Percentiles rank a stretch among this genome's conserved stretches.
Evolutionary conservation across 257 asterid genomes (phyloP).

Genomic region (Catharanthus roseus): DNA sequence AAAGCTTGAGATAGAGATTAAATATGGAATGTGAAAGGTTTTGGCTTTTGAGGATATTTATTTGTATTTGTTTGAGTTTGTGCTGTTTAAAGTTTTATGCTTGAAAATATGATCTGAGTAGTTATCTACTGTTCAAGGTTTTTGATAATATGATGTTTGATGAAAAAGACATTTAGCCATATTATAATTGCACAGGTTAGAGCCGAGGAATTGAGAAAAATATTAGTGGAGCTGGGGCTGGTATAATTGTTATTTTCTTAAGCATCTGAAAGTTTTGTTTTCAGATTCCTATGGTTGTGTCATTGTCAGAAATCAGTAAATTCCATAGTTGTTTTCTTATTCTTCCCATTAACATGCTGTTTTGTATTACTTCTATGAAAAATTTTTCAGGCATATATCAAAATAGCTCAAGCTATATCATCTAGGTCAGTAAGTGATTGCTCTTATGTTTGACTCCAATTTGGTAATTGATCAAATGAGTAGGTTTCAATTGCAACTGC

Average conservation of each 20-base stretch:
- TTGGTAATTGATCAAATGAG: conserved; percentile 1
- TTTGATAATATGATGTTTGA: background rate
- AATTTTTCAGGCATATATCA: conserved; percentile 73
- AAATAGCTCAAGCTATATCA: conserved; percentile 97
- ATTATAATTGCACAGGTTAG: conserved; percentile 45
- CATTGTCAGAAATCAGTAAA: background rate
- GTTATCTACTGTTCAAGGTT: background rate
- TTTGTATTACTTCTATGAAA: background rate
- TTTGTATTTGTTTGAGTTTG: background rate
- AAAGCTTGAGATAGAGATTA: background rate
- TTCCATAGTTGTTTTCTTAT: background rate
- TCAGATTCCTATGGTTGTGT: background rate
- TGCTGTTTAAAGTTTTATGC: background rate
- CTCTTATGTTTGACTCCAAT: conserved; percentile 3
- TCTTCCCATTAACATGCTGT: background rate
- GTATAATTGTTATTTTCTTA: conserved; percentile 19
- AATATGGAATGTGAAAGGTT: background rate
- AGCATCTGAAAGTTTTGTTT: too few species aligned
- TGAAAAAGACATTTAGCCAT: background rate
- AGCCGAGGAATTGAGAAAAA: conserved; percentile 84
- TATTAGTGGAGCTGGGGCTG: conserved; percentile 90
- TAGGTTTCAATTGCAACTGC: too few species aligned
- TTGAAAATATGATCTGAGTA: background rate
- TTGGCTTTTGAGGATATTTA: background rate
- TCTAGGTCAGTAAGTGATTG: conserved; percentile 77